Base-by-base conservation (phyloP, 2,329 filamentous ascomycete species). In the Scleromitrula shiraiana region DNA sequence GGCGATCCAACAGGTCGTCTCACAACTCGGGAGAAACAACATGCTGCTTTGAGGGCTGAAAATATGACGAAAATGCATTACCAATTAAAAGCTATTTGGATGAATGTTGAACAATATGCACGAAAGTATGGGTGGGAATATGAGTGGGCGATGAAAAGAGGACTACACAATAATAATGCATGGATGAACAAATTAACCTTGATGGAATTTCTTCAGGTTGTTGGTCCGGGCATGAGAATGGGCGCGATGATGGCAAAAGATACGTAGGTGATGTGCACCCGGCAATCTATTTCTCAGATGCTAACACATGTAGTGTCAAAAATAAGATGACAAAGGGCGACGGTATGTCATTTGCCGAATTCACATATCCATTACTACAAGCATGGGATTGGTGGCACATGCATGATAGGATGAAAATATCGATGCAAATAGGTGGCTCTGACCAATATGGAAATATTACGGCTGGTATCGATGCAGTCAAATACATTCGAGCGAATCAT, bases 371-470 rank as follows among this genome's bases (percentile, higher is more conserved):
- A 1, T 69, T 98, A 14, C 79, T 97, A 59, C 93, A 98, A 65
- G 89, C 85, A 19, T 97, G 90, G 85, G 93, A 98, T 65, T 98
- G 90, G 79, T 97, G 88, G 87, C 76, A 86, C 57, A 76, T 97
- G 69, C 94, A 86, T 52, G 75, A 78, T 39, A 73, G 75, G 20
- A 76, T 74, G 43, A 74, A 76, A 40, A 74, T 89, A 8, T 83
- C 90, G 62, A 77, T 97, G 64, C 89, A 98, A 68, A 87, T 98
- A 44, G 93, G 93, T 50, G 93, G 93, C 32, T 89, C 89, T 6
- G 93, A 98, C 64, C 93, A 98, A 68, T 97, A 84, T 64, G 93
- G 93, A 53, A 98, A 98, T 67, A 97, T 98, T 55, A 77, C 94
- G 23, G 82, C 90, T 10, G 93, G 93, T 41, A 83, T 93, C 62